phyloP scores from a whole-genome alignment of 768 basidiomycete species.

The Russula dissimulans region DNA sequence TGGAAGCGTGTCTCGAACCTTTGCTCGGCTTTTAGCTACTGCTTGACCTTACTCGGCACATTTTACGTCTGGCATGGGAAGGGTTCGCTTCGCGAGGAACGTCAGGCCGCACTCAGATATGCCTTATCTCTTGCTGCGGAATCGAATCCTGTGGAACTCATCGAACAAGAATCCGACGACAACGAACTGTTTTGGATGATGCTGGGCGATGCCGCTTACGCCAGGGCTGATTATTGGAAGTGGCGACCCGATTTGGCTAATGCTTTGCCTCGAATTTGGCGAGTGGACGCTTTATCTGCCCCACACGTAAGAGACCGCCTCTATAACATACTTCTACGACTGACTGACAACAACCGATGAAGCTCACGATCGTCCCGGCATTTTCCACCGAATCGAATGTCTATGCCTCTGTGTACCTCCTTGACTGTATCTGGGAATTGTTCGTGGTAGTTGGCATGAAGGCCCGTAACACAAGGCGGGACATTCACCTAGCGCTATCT shows the following conservation, averaged over 20 bases:
- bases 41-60: slow-evolving; percentile 57
- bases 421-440: slow-evolving; percentile 74
- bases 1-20: slow-evolving; percentile 51
- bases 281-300: slow-evolving; percentile 32
- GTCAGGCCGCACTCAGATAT: slow-evolving; percentile 53
- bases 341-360: slow-evolving; percentile 11
- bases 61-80: slow-evolving; percentile 78
- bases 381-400: slow-evolving; percentile 33
- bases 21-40: slow-evolving; percentile 82
- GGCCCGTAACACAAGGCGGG: slow-evolving; percentile 49
- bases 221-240: slow-evolving; percentile 75
- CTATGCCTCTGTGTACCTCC: slow-evolving; percentile 46
- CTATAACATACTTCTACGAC: background rate
- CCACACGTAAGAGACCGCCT: background rate
- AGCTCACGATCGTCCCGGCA: slow-evolving; percentile 42
- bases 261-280: slow-evolving; percentile 49
- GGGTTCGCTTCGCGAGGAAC: slow-evolving; percentile 53
- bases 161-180: slow-evolving; percentile 54
- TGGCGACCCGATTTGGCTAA: slow-evolving; percentile 45
- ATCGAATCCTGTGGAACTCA: slow-evolving; percentile 42
- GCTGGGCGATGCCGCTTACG: slow-evolving; percentile 66
- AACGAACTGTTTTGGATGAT: slow-evolving; percentile 87
- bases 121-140: slow-evolving; percentile 38
- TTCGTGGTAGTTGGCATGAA: slow-evolving; percentile 63
- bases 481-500: slow-evolving; percentile 54